These are phyloP conservation scores for Phascolomyces articulosus DNA, from an alignment of 371 early-diverging fungal species.

Conservation along the genomic window DNA sequence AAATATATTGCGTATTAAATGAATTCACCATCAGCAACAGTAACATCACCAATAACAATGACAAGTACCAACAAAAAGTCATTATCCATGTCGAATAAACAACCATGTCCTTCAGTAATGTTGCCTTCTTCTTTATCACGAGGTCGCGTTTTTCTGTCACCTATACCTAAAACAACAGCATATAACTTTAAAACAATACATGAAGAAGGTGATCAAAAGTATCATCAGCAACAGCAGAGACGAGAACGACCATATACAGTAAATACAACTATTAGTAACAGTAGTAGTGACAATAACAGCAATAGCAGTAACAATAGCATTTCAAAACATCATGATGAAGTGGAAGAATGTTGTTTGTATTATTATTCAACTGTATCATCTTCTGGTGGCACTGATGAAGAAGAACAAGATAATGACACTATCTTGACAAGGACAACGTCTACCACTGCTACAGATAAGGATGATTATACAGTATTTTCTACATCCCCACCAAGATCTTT, in stretches of 20 bases:
- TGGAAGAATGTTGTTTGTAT: background rate
- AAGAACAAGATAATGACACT: background rate
- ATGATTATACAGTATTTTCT: background rate
- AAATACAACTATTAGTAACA: background rate
- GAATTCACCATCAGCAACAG: background rate
- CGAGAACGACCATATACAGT: too few relatives aligned
- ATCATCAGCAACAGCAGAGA: background rate
- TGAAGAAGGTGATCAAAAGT: background rate
- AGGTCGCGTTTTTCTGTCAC: conserved; percentile 20
- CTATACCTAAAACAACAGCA: conserved; percentile 14
- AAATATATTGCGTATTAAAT: background rate
- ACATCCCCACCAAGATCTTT: background rate
- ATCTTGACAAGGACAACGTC: background rate
- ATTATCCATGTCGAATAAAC: too few relatives aligned
- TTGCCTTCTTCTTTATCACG: conserved; percentile 18
- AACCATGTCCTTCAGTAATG: too few relatives aligned
- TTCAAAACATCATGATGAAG: background rate
- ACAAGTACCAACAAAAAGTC: background rate
- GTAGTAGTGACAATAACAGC: background rate
- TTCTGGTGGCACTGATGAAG: background rate
- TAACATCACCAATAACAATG: background rate
- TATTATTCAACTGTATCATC: background rate
- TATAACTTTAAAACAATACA: background rate
- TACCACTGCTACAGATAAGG: background rate
- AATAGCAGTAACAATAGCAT: background rate